A percentile compares a stretch with the other conserved stretches of the same genome.
Conservation (phyloP, 352 stramenopile genomes). For the Phytophthora citricola region DNA sequence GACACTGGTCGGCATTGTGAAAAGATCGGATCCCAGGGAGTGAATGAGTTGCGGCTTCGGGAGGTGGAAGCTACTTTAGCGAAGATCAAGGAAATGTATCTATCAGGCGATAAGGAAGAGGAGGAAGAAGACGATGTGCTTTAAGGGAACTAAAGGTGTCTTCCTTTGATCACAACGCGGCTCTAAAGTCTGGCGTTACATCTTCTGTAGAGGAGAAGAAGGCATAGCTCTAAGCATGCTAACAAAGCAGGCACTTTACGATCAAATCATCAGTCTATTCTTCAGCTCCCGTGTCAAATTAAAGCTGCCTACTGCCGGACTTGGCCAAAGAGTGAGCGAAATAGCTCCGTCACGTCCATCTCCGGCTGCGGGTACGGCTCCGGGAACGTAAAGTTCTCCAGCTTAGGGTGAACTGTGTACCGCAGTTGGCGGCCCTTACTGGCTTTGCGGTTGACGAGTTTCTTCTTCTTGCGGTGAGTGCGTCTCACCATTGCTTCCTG, state of each 20-base stretch:
- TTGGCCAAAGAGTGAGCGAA: constrained; percentile 85
- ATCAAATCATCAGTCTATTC: constrained; percentile 31
- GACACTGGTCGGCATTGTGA: constrained; percentile 83
- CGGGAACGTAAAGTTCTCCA: constrained; percentile 92
- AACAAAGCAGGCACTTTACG: constrained; percentile 20
- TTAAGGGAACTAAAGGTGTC: constrained; percentile 38
- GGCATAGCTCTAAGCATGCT: constrained; percentile 7
- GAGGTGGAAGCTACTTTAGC: constrained; percentile 49
- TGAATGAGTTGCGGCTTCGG: constrained; percentile 56
- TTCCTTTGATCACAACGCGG: constrained; percentile 19
- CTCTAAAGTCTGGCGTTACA: constrained; percentile 10
- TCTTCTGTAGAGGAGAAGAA: constrained; percentile 27
- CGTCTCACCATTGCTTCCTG: constrained; percentile 62
- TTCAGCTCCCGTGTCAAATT: constrained; percentile 9
- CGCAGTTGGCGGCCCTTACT: constrained; percentile 86
- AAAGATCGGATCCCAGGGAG: constrained; percentile 77
- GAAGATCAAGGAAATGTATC: constrained; percentile 66
- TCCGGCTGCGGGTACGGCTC: constrained; percentile 77
- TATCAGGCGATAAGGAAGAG: constrained; percentile 70
- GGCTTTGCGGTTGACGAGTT: constrained; percentile 88
- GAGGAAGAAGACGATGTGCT: constrained; percentile 90
- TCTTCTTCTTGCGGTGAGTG: constrained; percentile 86
- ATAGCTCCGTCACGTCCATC: constrained; percentile 88
- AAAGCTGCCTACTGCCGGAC: constrained; percentile 43
- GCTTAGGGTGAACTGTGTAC: constrained; percentile 88